These are phyloP conservation scores for Pleomassaria siparia DNA, from an alignment of 2,329 filamentous ascomycete species.

Conservation along the genomic window DNA sequence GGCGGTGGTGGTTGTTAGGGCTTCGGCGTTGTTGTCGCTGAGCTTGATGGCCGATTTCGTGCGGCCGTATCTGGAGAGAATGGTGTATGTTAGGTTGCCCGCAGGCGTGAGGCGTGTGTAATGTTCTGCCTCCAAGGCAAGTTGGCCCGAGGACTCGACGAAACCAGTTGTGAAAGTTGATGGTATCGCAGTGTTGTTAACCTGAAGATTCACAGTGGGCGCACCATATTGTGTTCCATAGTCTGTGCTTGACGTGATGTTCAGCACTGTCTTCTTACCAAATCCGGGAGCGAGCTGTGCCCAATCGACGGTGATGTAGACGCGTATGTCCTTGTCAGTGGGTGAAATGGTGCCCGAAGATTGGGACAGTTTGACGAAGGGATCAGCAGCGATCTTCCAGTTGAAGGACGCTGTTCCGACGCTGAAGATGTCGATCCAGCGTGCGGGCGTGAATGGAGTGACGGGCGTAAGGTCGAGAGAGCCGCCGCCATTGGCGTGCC, in stretches of 20 bases:
- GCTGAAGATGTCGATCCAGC: constrained; percentile 42
- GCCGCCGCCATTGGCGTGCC: constrained; percentile 52
- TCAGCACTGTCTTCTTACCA: constrained; percentile 33
- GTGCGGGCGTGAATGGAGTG: constrained; percentile 37
- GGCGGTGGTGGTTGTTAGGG: constrained; percentile 28
- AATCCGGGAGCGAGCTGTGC: constrained; percentile 26
- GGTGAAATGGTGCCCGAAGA: constrained; percentile 33
- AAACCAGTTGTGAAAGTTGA: constrained; percentile 35
- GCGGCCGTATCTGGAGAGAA: constrained; percentile 40
- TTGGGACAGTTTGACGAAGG: constrained; percentile 41
- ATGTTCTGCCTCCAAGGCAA: constrained; percentile 43
- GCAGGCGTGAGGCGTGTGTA: constrained; percentile 34
- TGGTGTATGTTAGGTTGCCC: constrained; percentile 29
- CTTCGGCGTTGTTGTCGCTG: constrained; percentile 25
- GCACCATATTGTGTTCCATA: constrained; percentile 42
- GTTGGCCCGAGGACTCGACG: constrained; percentile 37
- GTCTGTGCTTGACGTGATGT: constrained; percentile 35
- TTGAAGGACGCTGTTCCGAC: constrained; percentile 33
- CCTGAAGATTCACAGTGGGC: constrained; percentile 33
- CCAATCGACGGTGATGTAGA: constrained; percentile 44
- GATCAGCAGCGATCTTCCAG: constrained; percentile 41
- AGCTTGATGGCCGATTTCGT: constrained; percentile 41
- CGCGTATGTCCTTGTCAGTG: constrained; percentile 32
- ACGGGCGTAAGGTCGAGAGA: constrained; percentile 34
- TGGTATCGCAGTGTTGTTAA: constrained; percentile 39